Conservation (phyloP, 148 eudicot species). For the Pharnaceum exiguum region DNA sequence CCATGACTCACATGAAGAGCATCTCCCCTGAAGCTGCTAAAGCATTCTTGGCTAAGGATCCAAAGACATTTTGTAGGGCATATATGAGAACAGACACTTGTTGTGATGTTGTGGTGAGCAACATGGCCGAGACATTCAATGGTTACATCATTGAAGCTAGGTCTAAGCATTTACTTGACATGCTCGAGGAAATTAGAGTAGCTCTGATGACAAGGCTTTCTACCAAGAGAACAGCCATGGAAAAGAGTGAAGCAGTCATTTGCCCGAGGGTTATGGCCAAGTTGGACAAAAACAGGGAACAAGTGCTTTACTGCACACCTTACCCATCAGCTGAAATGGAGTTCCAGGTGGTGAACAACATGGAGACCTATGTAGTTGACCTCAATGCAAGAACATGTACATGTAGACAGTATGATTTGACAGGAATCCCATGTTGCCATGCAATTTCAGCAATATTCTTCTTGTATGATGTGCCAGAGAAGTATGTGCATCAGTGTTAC, state of each 20-base stretch:
- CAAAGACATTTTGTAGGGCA: background rate
- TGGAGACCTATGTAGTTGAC: background rate
- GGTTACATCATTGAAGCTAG: background rate
- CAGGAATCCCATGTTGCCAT: background rate
- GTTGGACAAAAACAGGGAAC: background rate
- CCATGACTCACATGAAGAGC: background rate
- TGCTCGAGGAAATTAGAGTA: background rate
- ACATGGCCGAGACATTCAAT: constrained; percentile 3
- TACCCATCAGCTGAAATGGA: background rate
- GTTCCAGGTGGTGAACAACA: background rate
- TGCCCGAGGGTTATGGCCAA: background rate
- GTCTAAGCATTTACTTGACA: background rate
- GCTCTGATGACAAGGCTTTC: background rate
- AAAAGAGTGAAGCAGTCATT: no score
- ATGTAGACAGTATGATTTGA: background rate
- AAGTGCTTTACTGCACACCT: background rate
- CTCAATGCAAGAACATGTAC: background rate
- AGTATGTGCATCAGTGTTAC: background rate
- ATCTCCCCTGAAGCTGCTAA: background rate
- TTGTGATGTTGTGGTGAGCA: background rate
- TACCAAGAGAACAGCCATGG: background rate
- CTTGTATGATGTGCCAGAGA: background rate
- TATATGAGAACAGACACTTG: background rate
- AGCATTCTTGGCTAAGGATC: background rate
- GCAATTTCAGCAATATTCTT: background rate